Conservation (phyloP, 345 rosid species). For the Melaleuca quinquenervia region DNA sequence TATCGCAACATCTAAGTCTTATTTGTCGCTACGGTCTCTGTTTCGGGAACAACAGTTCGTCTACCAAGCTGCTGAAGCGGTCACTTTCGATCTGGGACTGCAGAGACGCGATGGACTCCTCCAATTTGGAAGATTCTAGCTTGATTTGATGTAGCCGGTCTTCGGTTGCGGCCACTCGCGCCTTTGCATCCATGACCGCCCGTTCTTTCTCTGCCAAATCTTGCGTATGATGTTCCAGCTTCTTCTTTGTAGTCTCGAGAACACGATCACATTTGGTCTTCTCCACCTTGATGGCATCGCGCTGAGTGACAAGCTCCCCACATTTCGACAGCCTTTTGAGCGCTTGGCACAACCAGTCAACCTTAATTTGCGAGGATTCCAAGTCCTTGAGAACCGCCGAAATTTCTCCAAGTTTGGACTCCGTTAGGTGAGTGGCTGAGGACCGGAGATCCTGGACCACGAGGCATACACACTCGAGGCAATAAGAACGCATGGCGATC, state of each 20-base stretch:
- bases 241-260: conserved; percentile 34
- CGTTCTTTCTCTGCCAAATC: conserved; percentile 42
- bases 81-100: conserved; percentile 29
- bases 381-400: conserved; percentile 69
- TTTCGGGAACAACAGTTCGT: conserved; percentile 30
- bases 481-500: conserved; percentile 52
- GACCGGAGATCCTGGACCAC: conserved; percentile 63
- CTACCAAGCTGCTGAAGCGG: conserved; percentile 28
- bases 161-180: conserved; percentile 17
- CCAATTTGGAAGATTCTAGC: conserved; percentile 26
- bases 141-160: conserved; percentile 24
- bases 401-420: conserved; percentile 49
- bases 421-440: conserved; percentile 37
- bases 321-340: conserved; percentile 44
- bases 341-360: conserved; percentile 43
- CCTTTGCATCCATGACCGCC: conserved; percentile 20
- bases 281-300: conserved; percentile 19
- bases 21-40: background rate
- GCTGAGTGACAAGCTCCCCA: conserved; percentile 29
- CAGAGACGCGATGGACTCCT: conserved; percentile 18
- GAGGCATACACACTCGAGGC: conserved; percentile 60
- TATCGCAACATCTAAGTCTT: background rate
- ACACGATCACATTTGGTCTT: conserved; percentile 24
- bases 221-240: conserved; percentile 25
- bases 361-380: conserved; percentile 55